phyloP scores from a whole-genome alignment of 495 filamentous ascomycete species.

The Terfezia boudieri region DNA sequence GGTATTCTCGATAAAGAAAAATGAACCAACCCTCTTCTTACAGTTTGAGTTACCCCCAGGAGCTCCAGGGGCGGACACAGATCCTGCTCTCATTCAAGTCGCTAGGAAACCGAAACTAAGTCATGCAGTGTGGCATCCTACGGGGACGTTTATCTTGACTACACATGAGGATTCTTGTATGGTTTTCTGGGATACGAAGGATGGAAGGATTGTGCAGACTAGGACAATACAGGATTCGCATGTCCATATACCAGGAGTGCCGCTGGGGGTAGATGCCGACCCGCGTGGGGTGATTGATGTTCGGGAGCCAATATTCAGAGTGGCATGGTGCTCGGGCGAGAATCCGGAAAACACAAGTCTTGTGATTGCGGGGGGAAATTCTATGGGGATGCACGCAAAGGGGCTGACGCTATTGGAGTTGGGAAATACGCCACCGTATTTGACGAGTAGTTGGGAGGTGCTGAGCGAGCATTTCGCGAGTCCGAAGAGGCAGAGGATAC shows the following conservation, averaged over 20 bases:
- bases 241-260: constrained; percentile 37
- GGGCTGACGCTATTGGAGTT: constrained; percentile 76
- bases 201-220: constrained; percentile 66
- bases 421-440: constrained; percentile 68
- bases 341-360: constrained; percentile 86
- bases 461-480: constrained; percentile 53
- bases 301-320: constrained; percentile 47
- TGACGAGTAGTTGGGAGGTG: constrained; percentile 71
- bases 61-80: constrained; percentile 64
- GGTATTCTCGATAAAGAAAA: constrained; percentile 81
- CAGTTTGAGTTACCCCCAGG: constrained; percentile 61
- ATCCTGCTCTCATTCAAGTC: constrained; percentile 27
- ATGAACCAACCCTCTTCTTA: constrained; percentile 50
- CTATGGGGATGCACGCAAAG: constrained; percentile 37
- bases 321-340: constrained; percentile 77
- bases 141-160: constrained; percentile 71
- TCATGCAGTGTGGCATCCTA: constrained; percentile 81
- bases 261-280: constrained; percentile 23
- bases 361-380: constrained; percentile 59
- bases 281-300: constrained; percentile 27
- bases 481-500: constrained; percentile 39
- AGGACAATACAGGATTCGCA: constrained; percentile 51
- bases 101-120: constrained; percentile 46
- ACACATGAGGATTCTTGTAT: constrained; percentile 75
- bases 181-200: constrained; percentile 86